Evolutionary conservation across 805 yeast species (phyloP), one percentile per base, ranked within the genome.

Genomic region (Teunomyces stri): DNA sequence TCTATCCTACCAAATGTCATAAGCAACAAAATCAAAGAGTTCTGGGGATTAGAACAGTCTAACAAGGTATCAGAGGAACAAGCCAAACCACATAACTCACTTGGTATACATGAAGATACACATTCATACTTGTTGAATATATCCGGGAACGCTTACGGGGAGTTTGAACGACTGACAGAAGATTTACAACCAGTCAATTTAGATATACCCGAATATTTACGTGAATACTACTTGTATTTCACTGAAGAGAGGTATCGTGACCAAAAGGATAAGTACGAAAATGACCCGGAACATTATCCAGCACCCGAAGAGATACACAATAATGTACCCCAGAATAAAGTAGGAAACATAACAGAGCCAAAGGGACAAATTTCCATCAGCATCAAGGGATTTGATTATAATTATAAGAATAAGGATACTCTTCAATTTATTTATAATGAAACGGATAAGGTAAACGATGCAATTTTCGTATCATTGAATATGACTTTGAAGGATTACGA

Each of bases 1-100:
- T 76, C 87, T 16, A 65, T 87, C 0, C 57, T 88, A 6, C 94
- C 95, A 0, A 73, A 84, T 53, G 64, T 59, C 10, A 68, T 88
- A 4, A 79, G 83, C 46, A 47, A 60, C 2, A 53, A 59, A 16
- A 82, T 88, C 0, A 65, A 66, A 30, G 52, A 57, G 11, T 68
- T 86, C n/a, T 86, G 92, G 92, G 70, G 12, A 6, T 6, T 6
- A 21, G 28, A 18, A 3, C 13, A 12, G 35, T 28, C 34, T 12
- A 18, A 25, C 20, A 15, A 15, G n/a, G 27, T 13, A 59, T 51
- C 53, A 31, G 45, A 54, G 4, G 68, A 68, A 0, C 61, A 62
- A 44, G 37, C 45, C 13, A 39, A 40, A 6, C 22, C 38, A 16
- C 45, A 51, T 13, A 54, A 55, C 15, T 47, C 51, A 10, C 52